Evolutionary conservation across 352 stramenopile genomes (phyloP).

Genomic region (Pythium brassicae): DNA sequence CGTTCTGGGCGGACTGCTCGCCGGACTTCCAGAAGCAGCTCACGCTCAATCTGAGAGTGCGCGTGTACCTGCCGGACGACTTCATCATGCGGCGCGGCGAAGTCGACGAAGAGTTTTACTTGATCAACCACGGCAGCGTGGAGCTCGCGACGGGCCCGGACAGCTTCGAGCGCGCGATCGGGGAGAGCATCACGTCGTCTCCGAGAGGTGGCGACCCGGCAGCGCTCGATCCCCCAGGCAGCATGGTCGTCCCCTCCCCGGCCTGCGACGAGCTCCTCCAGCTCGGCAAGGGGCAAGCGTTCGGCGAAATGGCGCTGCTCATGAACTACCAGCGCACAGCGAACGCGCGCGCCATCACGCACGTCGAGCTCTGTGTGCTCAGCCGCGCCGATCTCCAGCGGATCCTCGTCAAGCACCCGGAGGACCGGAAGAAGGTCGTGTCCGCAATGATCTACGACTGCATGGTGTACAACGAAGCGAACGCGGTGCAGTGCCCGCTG

Average conservation of each 20-base stretch:
- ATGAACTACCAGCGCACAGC: constrained; percentile 40
- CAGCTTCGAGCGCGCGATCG: constrained; percentile 11
- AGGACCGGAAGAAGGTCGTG: constrained; percentile 16
- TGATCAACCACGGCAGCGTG: constrained; percentile 52
- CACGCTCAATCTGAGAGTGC: constrained; percentile 33
- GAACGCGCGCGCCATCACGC: constrained; percentile 24
- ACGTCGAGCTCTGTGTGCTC: constrained; percentile 40
- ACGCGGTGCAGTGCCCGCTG: no score
- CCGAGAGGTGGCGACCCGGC: neutral
- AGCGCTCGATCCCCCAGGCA: neutral
- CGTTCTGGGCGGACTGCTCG: constrained; percentile 28
- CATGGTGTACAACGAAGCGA: no score
- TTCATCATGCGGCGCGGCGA: constrained; percentile 52
- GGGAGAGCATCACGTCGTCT: neutral
- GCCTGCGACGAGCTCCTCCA: neutral
- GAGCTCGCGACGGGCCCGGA: constrained; percentile 23
- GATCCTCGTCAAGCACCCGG: constrained; percentile 23
- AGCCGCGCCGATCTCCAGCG: constrained; percentile 21
- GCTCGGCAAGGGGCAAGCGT: constrained; percentile 22
- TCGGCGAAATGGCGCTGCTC: constrained; percentile 44
- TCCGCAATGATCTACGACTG: no score
- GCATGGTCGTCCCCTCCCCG: neutral
- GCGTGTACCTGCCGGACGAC: constrained; percentile 57
- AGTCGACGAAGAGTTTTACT: constrained; percentile 53
- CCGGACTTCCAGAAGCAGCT: constrained; percentile 56